Evolutionary conservation across 2,329 filamentous ascomycete genomes (phyloP), one percentile per base, ranked within the genome.

Genomic region (Claviceps pusilla): DNA sequence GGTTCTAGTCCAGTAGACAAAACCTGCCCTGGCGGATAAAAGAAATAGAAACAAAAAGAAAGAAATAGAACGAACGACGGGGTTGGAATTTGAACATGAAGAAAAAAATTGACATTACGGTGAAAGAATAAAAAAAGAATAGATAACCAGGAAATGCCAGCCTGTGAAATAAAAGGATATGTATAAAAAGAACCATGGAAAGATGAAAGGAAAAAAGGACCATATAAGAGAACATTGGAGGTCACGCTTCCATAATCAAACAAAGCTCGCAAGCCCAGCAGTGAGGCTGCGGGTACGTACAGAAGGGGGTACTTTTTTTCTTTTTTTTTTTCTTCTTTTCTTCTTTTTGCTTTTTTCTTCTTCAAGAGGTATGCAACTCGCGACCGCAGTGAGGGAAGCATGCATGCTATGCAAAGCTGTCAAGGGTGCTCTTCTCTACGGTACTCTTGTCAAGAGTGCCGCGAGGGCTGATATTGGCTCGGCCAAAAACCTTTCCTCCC

Each of bases 401-500:
- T 55, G 53, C 53, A 48, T 35, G 43, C 51, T 57, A 55, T 55
- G 46, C 50, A 51, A 53, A 67, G 59, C 68, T 71, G 56, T 76
- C 73, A 60, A 73, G 67, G 62, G 71, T 73, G 54, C 54, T 59
- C 54, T 58, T 76, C 57, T 76, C 77, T 55, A 72, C 68, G 64
- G 71, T 77, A 33, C 71, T 70, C 65, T 76, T 71, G 52, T 76
- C 77, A 56, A 78, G 72, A 56, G 76, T 80, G 48, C 72, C 70
- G 61, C 75, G 66, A 42, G 76, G 76, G 61, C 74, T 80, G 57
- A 70, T 73, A 61, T 72, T 76, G 50, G 69, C 67, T 48, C 79
- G 76, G 59, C 73, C 76, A 64, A 82, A 82, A 31, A 83, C 78
- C 55, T 76, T 79, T 57, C 76, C 73, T 37, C 78, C 70, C 33